Evolutionary conservation across 2,329 filamentous ascomycete genomes (phyloP).

Genomic region (Trichoderma arundinaceum): DNA sequence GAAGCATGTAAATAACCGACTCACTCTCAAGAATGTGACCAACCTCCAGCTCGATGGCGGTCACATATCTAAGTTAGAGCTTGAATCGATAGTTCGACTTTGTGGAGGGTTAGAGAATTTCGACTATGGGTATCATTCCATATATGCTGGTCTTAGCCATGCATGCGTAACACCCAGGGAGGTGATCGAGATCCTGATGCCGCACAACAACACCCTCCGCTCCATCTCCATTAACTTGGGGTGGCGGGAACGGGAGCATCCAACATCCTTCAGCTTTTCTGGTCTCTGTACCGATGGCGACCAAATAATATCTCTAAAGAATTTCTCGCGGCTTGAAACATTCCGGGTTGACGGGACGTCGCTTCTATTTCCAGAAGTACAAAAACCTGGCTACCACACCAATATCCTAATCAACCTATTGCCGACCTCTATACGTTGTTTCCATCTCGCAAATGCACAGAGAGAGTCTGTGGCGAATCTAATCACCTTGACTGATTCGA

Average conservation of each 20-base stretch:
- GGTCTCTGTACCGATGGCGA: neutral
- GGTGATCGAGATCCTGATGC: slow-evolving; percentile 1
- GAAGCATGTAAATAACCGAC: neutral
- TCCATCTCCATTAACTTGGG: neutral
- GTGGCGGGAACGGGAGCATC: neutral
- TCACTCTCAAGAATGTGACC: slow-evolving; percentile 11
- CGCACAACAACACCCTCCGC: neutral
- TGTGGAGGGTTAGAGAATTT: neutral
- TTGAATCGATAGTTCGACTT: neutral
- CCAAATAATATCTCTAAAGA: slow-evolving; percentile 8
- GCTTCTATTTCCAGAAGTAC: neutral
- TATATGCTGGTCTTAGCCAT: neutral
- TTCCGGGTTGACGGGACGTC: neutral
- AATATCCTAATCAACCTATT: neutral
- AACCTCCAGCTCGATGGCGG: neutral
- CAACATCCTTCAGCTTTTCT: neutral
- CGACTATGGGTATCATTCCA: neutral
- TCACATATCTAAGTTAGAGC: neutral
- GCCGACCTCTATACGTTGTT: neutral
- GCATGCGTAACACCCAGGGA: slow-evolving; percentile 4
- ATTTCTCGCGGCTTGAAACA: neutral
- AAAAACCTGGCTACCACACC: neutral
- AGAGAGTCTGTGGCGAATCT: slow-evolving; percentile 7
- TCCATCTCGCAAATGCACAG: neutral
- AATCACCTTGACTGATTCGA: neutral